phyloP scores from a whole-genome alignment of 371 early-diverging fungal genomes.

The Mucor circinelloides region DNA sequence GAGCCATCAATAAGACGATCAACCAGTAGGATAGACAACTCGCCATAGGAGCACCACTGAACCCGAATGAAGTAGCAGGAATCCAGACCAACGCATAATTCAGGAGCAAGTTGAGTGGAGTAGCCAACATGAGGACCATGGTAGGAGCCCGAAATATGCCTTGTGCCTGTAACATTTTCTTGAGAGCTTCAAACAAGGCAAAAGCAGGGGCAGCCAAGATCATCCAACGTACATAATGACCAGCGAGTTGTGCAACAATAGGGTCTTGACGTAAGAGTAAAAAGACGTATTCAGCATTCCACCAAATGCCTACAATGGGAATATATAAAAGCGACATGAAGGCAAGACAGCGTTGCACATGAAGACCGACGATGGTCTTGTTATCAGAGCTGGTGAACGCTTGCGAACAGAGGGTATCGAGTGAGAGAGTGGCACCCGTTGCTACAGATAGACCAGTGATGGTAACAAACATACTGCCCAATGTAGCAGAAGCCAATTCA shows the following conservation, averaged over 20 bases:
- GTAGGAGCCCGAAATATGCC: constrained; percentile 80
- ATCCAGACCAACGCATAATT: constrained; percentile 78
- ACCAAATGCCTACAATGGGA: constrained; percentile 76
- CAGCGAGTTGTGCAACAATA: constrained; percentile 30
- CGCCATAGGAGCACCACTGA: constrained; percentile 83
- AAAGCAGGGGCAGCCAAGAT: constrained; percentile 72
- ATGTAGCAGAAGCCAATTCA: constrained; percentile 78
- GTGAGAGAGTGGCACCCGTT: constrained; percentile 75
- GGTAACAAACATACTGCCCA: constrained; percentile 81
- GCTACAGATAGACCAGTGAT: constrained; percentile 82
- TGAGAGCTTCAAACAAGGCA: constrained; percentile 74
- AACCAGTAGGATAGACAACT: constrained; percentile 72
- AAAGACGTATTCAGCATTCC: constrained; percentile 59
- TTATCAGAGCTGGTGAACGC: constrained; percentile 73
- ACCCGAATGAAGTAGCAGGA: constrained; percentile 63
- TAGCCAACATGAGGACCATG: constrained; percentile 59
- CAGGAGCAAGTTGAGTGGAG: constrained; percentile 71
- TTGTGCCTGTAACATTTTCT: constrained; percentile 81
- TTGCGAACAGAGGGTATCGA: constrained; percentile 91
- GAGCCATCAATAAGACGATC: constrained; percentile 52
- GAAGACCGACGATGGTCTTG: constrained; percentile 71
- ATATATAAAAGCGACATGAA: constrained; percentile 62
- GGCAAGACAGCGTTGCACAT: constrained; percentile 80
- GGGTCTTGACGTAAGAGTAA: constrained; percentile 42
- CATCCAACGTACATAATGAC: constrained; percentile 63